Evolutionary conservation across 345 rosid species (phyloP), one percentile per base, ranked within the genome.

Genomic region (Eucalyptus caleyi): DNA sequence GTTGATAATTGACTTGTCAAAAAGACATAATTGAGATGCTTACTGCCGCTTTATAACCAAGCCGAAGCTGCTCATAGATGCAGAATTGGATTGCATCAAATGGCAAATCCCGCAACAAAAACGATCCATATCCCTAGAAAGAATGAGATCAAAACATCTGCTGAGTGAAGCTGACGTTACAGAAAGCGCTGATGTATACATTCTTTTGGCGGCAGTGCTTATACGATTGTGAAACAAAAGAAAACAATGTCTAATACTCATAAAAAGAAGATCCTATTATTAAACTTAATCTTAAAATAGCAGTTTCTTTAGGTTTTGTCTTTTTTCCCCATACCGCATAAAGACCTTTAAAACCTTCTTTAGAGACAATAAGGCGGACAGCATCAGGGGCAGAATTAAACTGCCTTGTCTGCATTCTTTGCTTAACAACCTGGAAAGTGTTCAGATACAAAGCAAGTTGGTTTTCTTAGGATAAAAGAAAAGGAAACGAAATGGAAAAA

Each of bases 41-140:
- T 95, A 96, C 99, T 50, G 95, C 98, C 37, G 81, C 94, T 89
- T 94, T 98, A 91, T 97, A 98, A 62, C 98, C 99, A 89, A 98
- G 91, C 88, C 98, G 95, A 67, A 98, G 94, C 93, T 98, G 99
- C 95, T 98, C 99, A 59, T 98, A 98, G 90, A 97, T 93, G 93
- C 99, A 98, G 93, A 98, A 98, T 90, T 98, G 99, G 90, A 96
- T 93, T 60, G 98, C 99, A 92, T 98, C 99, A 93, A 98, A 98
- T 42, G 98, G 98, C 92, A 98, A 94, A 93, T 98, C 99, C 91
- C 98, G 93, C 93, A 98, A 86, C 56, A 97, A 89, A 90, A 97
- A 97, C 15, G 99, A 97, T 90, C 99, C 92, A 88, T 97, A 98
- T 81, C 99, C 99, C 99, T 98, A 77, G 47, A 42, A 21, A 77